Base-by-base conservation (phyloP, 2,329 filamentous ascomycete species). In the Cordyceps cateniannulata region DNA sequence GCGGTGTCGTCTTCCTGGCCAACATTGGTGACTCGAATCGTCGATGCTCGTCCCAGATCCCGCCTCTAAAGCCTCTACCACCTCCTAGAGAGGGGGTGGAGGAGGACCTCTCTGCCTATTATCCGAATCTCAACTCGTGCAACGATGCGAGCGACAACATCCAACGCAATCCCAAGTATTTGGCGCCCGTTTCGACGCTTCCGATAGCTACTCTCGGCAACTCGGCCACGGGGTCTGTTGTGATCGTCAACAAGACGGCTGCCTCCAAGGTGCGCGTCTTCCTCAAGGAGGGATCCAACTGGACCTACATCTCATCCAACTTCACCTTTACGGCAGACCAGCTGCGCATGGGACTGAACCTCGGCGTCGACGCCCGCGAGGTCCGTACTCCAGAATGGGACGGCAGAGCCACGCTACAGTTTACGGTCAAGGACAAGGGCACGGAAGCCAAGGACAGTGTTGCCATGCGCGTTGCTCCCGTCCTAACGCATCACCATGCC, bases 401-500 rank as follows among this genome's bases (percentile, higher is more conserved):
- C 14, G 70, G 70, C 0, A 63, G 64, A 2, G 68, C 66, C 44
- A 68, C 18, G 7, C 65, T 69, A 20, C 64, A 65, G 20, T 75
- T 76, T 45, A 65, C 66, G 12, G 68, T 76, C 3, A 53, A 64
- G 1, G 66, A 70, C 24, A 65, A 66, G 5, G 53, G 61, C 2
- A 47, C 56, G 0, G 62, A 59, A 35, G 57, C 62, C 0, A 66
- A 64, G 0, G 72, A 73, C 29, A 63, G 56, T 0, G 72, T 76
- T 2, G 64, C 65, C 7, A 61, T 77, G 0, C 68, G 69, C 0
- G 68, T 75, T 22, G 73, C 74, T 1, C 74, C 75, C 0, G 67
- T 76, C 0, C 62, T 76, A 7, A 69, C 67, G 0, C 73, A 77
- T 44, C 72, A 76, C 48, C 73, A 75, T 49, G 66, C 68, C 1